phyloP scores from a whole-genome alignment of 2,329 filamentous ascomycete species.

The Colletotrichum siamense region DNA sequence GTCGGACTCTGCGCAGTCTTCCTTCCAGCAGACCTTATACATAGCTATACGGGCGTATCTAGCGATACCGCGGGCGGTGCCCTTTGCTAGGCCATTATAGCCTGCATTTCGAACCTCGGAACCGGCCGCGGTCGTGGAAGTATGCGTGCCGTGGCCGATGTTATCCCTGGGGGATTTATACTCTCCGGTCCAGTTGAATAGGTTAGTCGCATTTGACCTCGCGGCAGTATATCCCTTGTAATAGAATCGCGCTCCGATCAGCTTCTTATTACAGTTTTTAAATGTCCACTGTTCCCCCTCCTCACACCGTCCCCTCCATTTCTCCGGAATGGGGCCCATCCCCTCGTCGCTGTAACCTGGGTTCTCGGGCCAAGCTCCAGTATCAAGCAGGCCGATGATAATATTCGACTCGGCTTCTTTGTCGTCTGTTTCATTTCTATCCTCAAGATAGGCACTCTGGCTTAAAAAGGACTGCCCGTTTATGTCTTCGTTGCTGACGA shows the following conservation, averaged over 20 bases:
- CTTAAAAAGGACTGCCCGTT: background rate
- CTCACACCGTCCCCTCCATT: conserved; percentile 18
- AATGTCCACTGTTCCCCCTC: background rate
- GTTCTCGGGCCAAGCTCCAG: conserved; percentile 21
- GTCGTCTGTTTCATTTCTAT: background rate
- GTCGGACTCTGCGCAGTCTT: background rate
- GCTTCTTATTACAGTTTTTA: conserved; percentile 17
- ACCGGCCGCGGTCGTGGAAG: background rate
- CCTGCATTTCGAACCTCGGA: background rate
- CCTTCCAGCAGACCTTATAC: conserved; percentile 1
- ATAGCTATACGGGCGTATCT: background rate
- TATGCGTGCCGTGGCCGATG: conserved; percentile 1
- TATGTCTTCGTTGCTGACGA: background rate
- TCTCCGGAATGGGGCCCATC: conserved; percentile 1
- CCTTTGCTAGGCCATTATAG: background rate
- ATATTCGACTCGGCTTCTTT: conserved; percentile 6
- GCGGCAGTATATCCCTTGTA: background rate
- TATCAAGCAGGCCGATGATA: conserved; percentile 18
- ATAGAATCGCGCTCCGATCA: conserved; percentile 18
- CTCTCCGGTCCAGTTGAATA: background rate
- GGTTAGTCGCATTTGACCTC: background rate
- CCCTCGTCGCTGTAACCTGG: conserved; percentile 17
- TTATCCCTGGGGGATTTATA: background rate
- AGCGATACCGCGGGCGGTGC: conserved; percentile 2
- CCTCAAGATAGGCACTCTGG: background rate